Percentiles rank a stretch among this genome's conserved stretches.
phyloP scores from a whole-genome alignment of 2,329 filamentous ascomycete genomes.

The Exophiala bonariae region DNA sequence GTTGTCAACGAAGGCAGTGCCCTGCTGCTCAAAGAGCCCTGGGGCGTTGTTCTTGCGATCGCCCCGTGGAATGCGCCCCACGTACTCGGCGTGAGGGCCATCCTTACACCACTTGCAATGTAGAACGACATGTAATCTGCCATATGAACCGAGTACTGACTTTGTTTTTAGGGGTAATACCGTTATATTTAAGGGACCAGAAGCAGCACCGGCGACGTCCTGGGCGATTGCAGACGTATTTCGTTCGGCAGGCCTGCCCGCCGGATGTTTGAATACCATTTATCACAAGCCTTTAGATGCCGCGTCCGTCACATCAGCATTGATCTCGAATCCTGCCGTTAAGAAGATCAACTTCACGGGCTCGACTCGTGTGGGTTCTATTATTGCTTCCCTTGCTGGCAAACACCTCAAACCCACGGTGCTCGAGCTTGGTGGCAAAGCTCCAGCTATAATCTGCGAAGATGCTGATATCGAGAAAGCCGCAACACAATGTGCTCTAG shows the following conservation, averaged over 20 bases:
- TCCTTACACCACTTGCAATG: too few species aligned
- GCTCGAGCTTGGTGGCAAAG: constrained; percentile 81
- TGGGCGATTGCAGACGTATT: constrained; percentile 64
- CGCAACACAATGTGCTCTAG: constrained; percentile 40
- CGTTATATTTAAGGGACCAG: constrained; percentile 69
- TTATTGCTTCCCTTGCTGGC: constrained; percentile 68
- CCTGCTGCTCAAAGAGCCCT: too few species aligned
- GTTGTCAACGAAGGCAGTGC: too few species aligned
- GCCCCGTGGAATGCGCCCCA: too few species aligned
- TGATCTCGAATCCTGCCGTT: constrained; percentile 67
- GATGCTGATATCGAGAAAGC: constrained; percentile 76
- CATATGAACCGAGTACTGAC: too few species aligned
- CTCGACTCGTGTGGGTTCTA: constrained; percentile 69
- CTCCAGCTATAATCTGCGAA: constrained; percentile 72
- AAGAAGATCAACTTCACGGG: constrained; percentile 79
- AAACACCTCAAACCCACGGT: constrained; percentile 76
- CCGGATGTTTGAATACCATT: constrained; percentile 72
- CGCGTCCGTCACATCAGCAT: constrained; percentile 61
- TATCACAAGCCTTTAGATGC: constrained; percentile 62
- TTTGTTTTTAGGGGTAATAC: too few species aligned
- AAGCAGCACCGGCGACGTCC: constrained; percentile 63
- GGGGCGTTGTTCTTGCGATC: too few species aligned
- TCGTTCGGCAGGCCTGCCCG: constrained; percentile 72
- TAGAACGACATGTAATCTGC: too few species aligned
- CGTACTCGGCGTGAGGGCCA: too few species aligned